Conservation (phyloP, 2,329 filamentous ascomycete genomes). For the Fusarium sp. region DNA sequence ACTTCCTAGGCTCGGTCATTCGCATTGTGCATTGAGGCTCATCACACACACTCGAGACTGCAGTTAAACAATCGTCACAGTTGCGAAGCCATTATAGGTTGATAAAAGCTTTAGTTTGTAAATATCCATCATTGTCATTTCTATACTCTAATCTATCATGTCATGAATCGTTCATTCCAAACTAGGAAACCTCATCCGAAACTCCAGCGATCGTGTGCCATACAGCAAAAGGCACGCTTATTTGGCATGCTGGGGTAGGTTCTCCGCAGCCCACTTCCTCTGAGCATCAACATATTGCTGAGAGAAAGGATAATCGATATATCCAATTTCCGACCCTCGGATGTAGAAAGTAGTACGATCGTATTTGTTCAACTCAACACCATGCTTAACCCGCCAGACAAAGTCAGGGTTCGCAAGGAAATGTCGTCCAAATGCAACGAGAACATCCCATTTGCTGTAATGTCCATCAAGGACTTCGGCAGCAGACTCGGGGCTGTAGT, state of each 20-base stretch:
- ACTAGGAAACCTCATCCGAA: fast-evolving
- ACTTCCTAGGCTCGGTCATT: too few species aligned
- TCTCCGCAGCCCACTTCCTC: conserved; percentile 18
- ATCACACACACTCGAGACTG: too few species aligned
- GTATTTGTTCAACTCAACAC: conserved; percentile 43
- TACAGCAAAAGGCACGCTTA: background rate
- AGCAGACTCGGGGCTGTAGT: conserved; percentile 40
- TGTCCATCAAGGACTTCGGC: conserved; percentile 39
- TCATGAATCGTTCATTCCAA: background rate
- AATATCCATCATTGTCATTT: background rate
- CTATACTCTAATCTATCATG: background rate
- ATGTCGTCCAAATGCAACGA: conserved; percentile 48
- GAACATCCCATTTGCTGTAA: conserved; percentile 48
- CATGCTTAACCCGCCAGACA: conserved; percentile 46
- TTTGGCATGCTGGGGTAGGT: conserved; percentile 14
- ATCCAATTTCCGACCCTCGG: conserved; percentile 31
- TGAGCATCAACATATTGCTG: conserved; percentile 20
- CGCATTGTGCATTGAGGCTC: too few species aligned
- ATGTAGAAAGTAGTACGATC: conserved; percentile 47
- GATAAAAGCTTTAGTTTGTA: fast-evolving
- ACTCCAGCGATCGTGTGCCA: too few species aligned
- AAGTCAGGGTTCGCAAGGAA: conserved; percentile 50
- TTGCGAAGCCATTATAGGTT: too few species aligned
- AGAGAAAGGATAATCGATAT: conserved; percentile 42
- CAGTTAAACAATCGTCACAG: too few species aligned